A percentile compares a stretch with the other conserved stretches of the same genome.
These are phyloP conservation scores for Boletus fagicola DNA, from an alignment of 768 basidiomycete species.

Conservation along the genomic window DNA sequence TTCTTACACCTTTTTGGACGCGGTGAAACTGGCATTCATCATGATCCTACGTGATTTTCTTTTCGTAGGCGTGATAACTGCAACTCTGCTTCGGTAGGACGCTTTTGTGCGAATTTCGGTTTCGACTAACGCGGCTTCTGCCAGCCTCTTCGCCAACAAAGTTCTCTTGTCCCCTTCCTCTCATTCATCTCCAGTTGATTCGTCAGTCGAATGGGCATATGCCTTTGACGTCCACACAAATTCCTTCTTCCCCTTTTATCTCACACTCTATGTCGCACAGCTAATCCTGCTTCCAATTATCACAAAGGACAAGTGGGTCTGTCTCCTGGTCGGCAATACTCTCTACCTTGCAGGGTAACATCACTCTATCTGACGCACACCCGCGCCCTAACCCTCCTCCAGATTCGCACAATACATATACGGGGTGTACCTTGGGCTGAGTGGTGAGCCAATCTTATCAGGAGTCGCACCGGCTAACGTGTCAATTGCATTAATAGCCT, in stretches of 20 bases:
- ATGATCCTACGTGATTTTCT: constrained; percentile 93
- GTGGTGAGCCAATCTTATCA: constrained; percentile 46
- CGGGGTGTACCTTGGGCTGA: constrained; percentile 84
- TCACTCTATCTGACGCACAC: not conserved
- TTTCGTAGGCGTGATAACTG: constrained; percentile 66
- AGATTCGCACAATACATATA: constrained; percentile 91
- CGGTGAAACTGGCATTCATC: constrained; percentile 62
- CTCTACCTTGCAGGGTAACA: constrained; percentile 69
- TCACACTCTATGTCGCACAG: constrained; percentile 87
- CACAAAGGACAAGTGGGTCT: constrained; percentile 88
- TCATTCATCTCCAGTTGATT: constrained; percentile 66
- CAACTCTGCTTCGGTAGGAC: constrained; percentile 71
- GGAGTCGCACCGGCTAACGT: constrained; percentile 8
- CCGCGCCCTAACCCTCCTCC: constrained; percentile 10
- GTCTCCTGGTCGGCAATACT: constrained; percentile 89
- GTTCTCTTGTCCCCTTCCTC: constrained; percentile 70
- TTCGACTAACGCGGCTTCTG: constrained; percentile 13
- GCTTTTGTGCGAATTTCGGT: constrained; percentile 1
- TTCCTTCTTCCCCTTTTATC: constrained; percentile 91
- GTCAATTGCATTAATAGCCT: constrained; percentile 44
- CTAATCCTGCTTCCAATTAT: constrained; percentile 83
- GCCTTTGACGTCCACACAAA: constrained; percentile 97
- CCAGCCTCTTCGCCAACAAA: constrained; percentile 69
- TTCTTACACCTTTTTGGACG: constrained; percentile 53
- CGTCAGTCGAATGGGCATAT: constrained; percentile 87